Evolutionary conservation across 805 yeast species (phyloP), one percentile per base, ranked within the genome.

Genomic region (Spathaspora arborariae): DNA sequence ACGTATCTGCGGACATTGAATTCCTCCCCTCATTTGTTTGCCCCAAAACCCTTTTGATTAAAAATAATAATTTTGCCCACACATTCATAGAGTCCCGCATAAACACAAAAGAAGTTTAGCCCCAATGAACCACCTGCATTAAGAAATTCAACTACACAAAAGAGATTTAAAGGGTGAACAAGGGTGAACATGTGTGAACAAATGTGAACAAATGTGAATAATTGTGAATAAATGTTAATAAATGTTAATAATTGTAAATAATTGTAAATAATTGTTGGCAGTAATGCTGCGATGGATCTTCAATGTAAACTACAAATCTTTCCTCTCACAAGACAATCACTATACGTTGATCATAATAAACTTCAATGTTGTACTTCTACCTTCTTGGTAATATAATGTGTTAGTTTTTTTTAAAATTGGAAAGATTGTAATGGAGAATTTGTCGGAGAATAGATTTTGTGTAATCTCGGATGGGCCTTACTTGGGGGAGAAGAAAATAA

Each of bases 401-500:
- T 30, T 13, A 30, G 35, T 30, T 30, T 30, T 30, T 30, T 30
- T 24, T 30, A 30, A 30, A 30, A 30, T 30, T 30, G 35, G 16
- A 16, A 30, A 30, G 35, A 13, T 30, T 30, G 5, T 13, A 8
- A 16, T 15, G 15, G 24, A 37, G 39, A n/a, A 37, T 16, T 19
- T 37, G 39, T 7, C 22, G 5, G n/a, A 9, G 33, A 9, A 40
- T 24, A 16, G 35, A 13, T 41, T 24, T 35, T 35, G 39, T 33
- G 39, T 20, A 41, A 24, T 41, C 40, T 20, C 33, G 40, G 45
- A 37, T 34, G 45, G 42, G 33, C 39, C 39, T 42, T 34, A 37
- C 45, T 42, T 40, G 43, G 34, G 43, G 43, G 41, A 40, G 40
- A 41, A 16, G 43, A 40, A 24, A 40, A 30, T 20, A 37, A 37